A percentile compares a stretch with the other conserved stretches of the same genome.
Evolutionary conservation across 2,329 filamentous ascomycete species (phyloP).

Genomic region (Aplosporella prunicola): DNA sequence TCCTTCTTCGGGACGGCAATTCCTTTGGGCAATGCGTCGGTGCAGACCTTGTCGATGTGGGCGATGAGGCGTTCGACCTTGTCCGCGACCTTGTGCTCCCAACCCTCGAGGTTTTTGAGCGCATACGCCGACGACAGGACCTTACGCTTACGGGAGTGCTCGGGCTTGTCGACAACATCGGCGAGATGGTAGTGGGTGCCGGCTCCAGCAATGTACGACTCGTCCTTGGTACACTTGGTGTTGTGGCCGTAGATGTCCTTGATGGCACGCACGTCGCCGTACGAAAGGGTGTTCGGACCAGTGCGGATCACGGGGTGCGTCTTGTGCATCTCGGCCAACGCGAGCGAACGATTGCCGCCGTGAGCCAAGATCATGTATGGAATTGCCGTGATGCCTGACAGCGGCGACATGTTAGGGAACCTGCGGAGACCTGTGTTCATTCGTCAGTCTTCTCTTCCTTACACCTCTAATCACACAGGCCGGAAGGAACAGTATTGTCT

Average conservation of each 20-base stretch:
- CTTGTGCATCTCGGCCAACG: constrained; percentile 38
- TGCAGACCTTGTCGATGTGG: constrained; percentile 36
- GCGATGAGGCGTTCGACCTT: constrained; percentile 21
- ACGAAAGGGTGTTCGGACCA: constrained; percentile 24
- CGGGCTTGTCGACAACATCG: constrained; percentile 15
- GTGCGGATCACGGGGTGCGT: constrained; percentile 34
- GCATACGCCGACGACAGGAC: constrained; percentile 17
- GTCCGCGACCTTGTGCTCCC: constrained; percentile 14
- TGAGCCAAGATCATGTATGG: constrained; percentile 40
- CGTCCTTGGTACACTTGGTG: constrained; percentile 18
- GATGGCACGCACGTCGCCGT: constrained; percentile 27
- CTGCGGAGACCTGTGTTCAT: constrained; percentile 33
- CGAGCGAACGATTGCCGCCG: constrained; percentile 34
- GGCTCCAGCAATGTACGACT: constrained; percentile 27
- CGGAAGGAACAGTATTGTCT: not conserved
- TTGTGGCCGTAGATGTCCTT: constrained; percentile 25
- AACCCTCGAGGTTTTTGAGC: constrained; percentile 15
- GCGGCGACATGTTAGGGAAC: constrained; percentile 38
- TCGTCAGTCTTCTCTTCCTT: not conserved
- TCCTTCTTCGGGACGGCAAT: constrained; percentile 17
- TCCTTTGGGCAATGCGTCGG: constrained; percentile 22
- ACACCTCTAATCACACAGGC: constrained; percentile 2
- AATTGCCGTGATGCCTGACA: constrained; percentile 40
- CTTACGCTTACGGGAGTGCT: constrained; percentile 19
- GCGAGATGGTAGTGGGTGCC: constrained; percentile 44